Evolutionary conservation across 306 rosid species (phyloP).

Genomic region (Styphnolobium japonicum): DNA sequence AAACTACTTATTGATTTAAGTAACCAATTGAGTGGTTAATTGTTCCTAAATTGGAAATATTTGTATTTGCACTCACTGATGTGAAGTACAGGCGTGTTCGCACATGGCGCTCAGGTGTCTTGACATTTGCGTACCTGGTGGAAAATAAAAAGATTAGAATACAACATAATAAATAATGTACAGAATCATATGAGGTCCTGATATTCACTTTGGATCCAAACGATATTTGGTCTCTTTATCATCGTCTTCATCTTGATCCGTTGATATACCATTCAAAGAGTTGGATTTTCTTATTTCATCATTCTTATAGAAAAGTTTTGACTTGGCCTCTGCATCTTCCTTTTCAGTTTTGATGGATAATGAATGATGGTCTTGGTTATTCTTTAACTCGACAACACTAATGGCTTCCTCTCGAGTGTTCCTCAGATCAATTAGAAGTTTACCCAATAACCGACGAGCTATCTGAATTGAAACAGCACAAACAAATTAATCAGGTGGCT

Average conservation of each 20-base stretch:
- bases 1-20: background rate
- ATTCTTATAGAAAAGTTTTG: constrained; percentile 52
- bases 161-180: constrained; percentile 5
- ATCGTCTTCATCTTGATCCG: constrained; percentile 92
- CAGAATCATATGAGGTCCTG: background rate
- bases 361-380: constrained; percentile 50
- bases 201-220: constrained; percentile 83
- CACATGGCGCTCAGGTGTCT: constrained; percentile 94
- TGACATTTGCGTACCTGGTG: constrained; percentile 94
- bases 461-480: constrained; percentile 50
- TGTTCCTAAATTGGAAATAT: background rate
- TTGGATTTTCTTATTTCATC: constrained; percentile 62
- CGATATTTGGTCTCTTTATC: constrained; percentile 96
- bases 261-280: constrained; percentile 47
- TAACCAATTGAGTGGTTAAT: background rate
- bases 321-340: constrained; percentile 54
- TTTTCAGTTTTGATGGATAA: constrained; percentile 41
- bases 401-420: constrained; percentile 98
- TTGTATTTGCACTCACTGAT: constrained; percentile 61
- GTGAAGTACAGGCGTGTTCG: constrained; percentile 97
- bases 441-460: constrained; percentile 97
- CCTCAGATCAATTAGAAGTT: constrained; percentile 87
- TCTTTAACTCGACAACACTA: constrained; percentile 78
- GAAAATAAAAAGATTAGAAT: constrained; percentile 24
- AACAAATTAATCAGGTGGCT: constrained; percentile 23